Percentiles rank a stretch among this genome's conserved stretches.
Conservation (phyloP, 306 rosid genomes). For the Fagus sylvatica region DNA sequence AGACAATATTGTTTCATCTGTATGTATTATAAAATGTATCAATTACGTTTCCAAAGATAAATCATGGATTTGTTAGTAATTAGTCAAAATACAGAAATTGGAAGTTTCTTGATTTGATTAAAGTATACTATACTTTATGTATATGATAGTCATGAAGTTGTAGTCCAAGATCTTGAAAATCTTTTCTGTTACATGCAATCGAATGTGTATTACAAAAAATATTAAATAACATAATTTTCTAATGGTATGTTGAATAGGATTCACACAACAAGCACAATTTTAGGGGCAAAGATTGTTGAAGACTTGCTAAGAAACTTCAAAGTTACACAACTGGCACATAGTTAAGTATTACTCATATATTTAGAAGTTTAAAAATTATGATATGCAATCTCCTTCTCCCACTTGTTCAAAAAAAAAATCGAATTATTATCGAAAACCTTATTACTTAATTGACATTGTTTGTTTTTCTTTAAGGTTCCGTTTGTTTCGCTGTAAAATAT, state of each 20-base stretch:
- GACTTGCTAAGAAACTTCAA: too few relatives aligned
- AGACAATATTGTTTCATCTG: neutral
- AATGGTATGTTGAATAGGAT: neutral
- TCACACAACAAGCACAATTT: neutral
- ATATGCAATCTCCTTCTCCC: too few relatives aligned
- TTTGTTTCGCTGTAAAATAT: too few relatives aligned
- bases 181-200: neutral
- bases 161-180: conserved; percentile 27
- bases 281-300: neutral
- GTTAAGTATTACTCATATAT: too few relatives aligned
- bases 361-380: too few relatives aligned
- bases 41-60: neutral
- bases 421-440: too few relatives aligned
- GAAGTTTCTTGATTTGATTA: neutral
- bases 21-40: neutral
- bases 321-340: neutral
- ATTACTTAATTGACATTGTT: too few relatives aligned
- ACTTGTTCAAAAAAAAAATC: too few relatives aligned
- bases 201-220: neutral
- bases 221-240: neutral
- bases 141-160: conserved; percentile 18
- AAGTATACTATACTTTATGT: neutral
- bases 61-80: neutral
- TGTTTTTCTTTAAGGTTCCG: too few relatives aligned
- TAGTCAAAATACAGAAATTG: neutral